Evolutionary conservation across 495 filamentous ascomycete species (phyloP).

Genomic region (Entonaema liquescens): DNA sequence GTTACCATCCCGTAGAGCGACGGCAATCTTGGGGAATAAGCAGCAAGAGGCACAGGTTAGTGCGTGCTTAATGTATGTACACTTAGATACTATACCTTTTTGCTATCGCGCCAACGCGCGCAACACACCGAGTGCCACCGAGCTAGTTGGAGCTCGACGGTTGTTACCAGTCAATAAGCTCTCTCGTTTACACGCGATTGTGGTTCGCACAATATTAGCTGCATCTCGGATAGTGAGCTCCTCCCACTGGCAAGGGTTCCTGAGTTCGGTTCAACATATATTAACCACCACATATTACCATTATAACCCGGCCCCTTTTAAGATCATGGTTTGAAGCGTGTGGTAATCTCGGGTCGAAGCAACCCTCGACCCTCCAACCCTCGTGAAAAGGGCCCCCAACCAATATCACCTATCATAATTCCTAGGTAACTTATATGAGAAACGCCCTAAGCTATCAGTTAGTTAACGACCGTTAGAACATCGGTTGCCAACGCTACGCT

Average conservation of each 20-base stretch:
- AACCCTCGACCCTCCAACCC: slow-evolving; percentile 29
- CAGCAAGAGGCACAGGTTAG: slow-evolving; percentile 15
- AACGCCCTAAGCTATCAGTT: slow-evolving; percentile 26
- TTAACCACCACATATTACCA: slow-evolving; percentile 56
- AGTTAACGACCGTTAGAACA: slow-evolving; percentile 23
- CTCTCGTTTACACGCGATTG: slow-evolving; percentile 33
- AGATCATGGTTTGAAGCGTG: slow-evolving; percentile 41
- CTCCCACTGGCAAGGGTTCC: slow-evolving; percentile 39
- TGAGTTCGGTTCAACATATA: slow-evolving; percentile 49
- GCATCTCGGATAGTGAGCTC: slow-evolving; percentile 40
- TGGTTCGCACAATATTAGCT: slow-evolving; percentile 39
- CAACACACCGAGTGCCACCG: slow-evolving; percentile 43
- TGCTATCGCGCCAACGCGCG: slow-evolving; percentile 19
- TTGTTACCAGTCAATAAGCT: slow-evolving; percentile 24
- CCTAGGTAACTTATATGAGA: not conserved
- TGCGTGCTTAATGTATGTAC: not conserved
- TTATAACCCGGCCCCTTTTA: slow-evolving; percentile 49
- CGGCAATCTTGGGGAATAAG: slow-evolving; percentile 38
- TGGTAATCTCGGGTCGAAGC: slow-evolving; percentile 53
- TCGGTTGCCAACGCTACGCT: not conserved
- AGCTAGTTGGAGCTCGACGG: slow-evolving; percentile 26
- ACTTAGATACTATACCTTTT: slow-evolving; percentile 6
- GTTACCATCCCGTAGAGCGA: slow-evolving; percentile 47
- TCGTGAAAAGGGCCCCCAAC: slow-evolving; percentile 36
- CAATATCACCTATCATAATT: slow-evolving; percentile 28